Base-by-base conservation (phyloP, 305 asterid genomes). In the Fraxinus latifolia region DNA sequence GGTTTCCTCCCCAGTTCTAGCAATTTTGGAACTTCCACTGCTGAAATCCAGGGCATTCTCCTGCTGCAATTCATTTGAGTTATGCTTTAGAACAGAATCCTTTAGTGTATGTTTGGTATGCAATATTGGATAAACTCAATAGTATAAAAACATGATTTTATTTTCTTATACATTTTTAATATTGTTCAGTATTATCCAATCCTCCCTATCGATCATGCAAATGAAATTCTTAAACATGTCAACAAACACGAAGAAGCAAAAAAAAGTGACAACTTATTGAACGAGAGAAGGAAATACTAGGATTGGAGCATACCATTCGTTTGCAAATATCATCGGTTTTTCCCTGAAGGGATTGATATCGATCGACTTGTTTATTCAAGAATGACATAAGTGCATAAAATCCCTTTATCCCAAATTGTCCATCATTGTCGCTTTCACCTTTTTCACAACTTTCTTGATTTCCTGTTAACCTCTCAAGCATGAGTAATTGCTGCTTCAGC, bases 401-500 rank as follows among this genome's bases (percentile, higher is more conserved):
- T 76, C 89, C 93, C 85, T 88, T 90, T 17, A 72, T 80, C 4
- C 85, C 89, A 50, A 77, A 5, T 42, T 72, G 85, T 34, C 74
- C 84, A 21, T 77, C 44, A n/a, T 84, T 89, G 34, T 58, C 82
- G 78, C 78, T 86, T 83, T 89, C 91, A 14, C 84, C 74, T 33
- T 80, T 82, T 78, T 89, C 92, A 7, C 84, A 65, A 77, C 87
- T 88, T 81, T 91, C 98, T 85, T 86, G 93, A 81, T 91, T 93
- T 72, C 97, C 96, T n/a, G 90, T 87, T 75, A 94, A 72, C 85
- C 96, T 87, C 86, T 95, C 99, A 12, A 95, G 96, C 97, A 93
- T 86, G 77, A 92, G 84, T 25, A 95, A 83, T 77, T 95, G 97
- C 85, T 95, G 98, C 87, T 90, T 93, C 58, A 95, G 97, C 88